Base-by-base conservation (phyloP, 352 stramenopile species). In the Phytopythium cucurbitacearum region DNA sequence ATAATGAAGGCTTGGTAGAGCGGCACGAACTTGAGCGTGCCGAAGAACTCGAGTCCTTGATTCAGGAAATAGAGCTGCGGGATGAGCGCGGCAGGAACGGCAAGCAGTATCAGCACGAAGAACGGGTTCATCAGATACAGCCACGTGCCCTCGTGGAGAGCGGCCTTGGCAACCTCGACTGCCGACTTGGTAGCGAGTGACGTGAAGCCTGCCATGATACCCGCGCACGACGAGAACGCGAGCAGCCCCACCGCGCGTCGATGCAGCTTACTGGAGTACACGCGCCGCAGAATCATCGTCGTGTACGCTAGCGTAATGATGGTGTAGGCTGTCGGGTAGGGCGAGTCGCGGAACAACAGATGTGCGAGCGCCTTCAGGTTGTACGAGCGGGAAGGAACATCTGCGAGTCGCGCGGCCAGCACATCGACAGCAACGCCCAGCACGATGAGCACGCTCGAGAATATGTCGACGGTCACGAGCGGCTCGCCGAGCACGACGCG, bases 1-100 rank as follows among this genome's bases (percentile, higher is more conserved):
- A 91, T 91, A 56, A 91, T 89, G 65, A 91, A 91, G 13, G 80
- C 80, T 53, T 91, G 80, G 62, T 91, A 91, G 34, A 91, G 54
- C 57, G 80, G 80, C 55, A 91, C 87, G 52, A 89, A 91, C 58
- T 89, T 85, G 51, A 91, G 73, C 42, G 80, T 91, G 12, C 80
- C 80, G 42, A 89, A 89, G 56, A 76, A 82, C 63, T 87, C 80
- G 48, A 91, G 72, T 0, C 80, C 80, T 34, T 87, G 85, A 68
- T 91, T 91, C 7, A 91, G 59, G 53, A 91, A 87, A 56, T 85
- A 91, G 6, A 91, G 59, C 59, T 91, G 80, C 44, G 78, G 74
- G 6, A 87, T 63, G 5, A 91, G 51, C 16, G 76, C 76, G 15
- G 60, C 74, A 11, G 80, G 80, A 41, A 91, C 81, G 11, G 55